Conservation (phyloP, 352 stramenopile species). For the Plasmopara muralis region DNA sequence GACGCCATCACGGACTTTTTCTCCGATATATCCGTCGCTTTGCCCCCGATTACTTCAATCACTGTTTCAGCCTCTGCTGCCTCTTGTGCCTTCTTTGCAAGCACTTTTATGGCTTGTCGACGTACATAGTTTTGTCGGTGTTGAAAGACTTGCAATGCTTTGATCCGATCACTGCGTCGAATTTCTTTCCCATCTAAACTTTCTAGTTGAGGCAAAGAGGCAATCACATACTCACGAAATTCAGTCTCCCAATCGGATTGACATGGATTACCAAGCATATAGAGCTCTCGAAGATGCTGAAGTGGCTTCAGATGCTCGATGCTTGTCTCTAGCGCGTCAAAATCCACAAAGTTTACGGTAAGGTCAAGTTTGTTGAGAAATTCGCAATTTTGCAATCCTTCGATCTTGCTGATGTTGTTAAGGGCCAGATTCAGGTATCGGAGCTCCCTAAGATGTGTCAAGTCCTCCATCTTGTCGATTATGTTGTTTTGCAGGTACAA, state of each 20-base stretch:
- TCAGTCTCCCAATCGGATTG: slow-evolving; percentile 67
- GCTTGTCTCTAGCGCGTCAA: slow-evolving; percentile 84
- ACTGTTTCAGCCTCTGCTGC: slow-evolving; percentile 21
- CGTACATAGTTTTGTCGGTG: slow-evolving; percentile 33
- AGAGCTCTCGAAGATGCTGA: slow-evolving; percentile 88
- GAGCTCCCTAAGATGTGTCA: slow-evolving; percentile 90
- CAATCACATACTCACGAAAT: slow-evolving; percentile 82
- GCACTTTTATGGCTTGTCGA: slow-evolving; percentile 18
- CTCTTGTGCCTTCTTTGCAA: slow-evolving; percentile 21
- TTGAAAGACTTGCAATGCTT: slow-evolving; percentile 74
- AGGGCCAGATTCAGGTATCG: slow-evolving; percentile 95
- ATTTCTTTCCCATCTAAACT: slow-evolving; percentile 89
- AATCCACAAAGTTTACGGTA: slow-evolving; percentile 94
- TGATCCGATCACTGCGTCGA: slow-evolving; percentile 79
- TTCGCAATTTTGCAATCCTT: slow-evolving; percentile 79
- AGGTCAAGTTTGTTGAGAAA: slow-evolving; percentile 92
- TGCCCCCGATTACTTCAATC: slow-evolving; percentile 31
- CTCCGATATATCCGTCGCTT: slow-evolving; percentile 38
- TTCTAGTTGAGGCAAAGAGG: slow-evolving; percentile 75
- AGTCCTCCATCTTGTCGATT: slow-evolving; percentile 89
- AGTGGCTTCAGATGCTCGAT: slow-evolving; percentile 75
- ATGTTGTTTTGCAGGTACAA: slow-evolving; percentile 97
- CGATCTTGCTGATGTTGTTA: slow-evolving; percentile 91
- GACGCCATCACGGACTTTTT: slow-evolving; percentile 39
- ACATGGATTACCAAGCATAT: slow-evolving; percentile 91